phyloP scores from a whole-genome alignment of 2,329 filamentous ascomycete genomes.

The Ascosphaera pollenicola region DNA sequence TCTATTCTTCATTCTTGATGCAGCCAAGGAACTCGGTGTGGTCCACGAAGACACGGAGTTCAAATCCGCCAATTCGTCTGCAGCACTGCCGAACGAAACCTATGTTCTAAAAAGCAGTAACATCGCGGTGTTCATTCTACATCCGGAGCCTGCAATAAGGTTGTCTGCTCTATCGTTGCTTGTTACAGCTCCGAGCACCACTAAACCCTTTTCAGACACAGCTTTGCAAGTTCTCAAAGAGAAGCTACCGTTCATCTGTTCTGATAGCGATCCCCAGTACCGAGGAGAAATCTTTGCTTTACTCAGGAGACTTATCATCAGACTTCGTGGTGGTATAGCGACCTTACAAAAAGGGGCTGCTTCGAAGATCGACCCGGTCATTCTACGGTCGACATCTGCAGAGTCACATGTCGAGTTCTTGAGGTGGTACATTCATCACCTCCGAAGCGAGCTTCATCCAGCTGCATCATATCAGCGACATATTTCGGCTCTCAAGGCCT shows the following conservation, averaged over 20 bases:
- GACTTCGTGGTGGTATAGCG: conserved; percentile 39
- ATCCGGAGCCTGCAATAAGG: conserved; percentile 41
- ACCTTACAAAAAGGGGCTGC: background rate
- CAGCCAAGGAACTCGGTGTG: conserved; percentile 46
- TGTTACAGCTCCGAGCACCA: conserved; percentile 51
- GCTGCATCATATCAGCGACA: conserved; percentile 81
- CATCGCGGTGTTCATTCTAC: conserved; percentile 17
- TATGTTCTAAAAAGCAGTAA: conserved; percentile 15
- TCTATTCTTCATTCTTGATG: conserved; percentile 44
- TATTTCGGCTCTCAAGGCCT: conserved; percentile 52
- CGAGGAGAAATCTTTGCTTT: conserved; percentile 59
- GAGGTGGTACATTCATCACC: conserved; percentile 50
- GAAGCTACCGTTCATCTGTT: conserved; percentile 50
- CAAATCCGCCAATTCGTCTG: conserved; percentile 3
- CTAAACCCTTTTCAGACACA: conserved; percentile 43
- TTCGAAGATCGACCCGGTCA: background rate
- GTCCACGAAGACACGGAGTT: conserved; percentile 42
- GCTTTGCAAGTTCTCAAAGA: conserved; percentile 40
- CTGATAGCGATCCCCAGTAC: conserved; percentile 70
- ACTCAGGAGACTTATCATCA: conserved; percentile 53
- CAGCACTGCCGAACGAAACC: conserved; percentile 4
- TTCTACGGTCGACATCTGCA: background rate
- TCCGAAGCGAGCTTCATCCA: conserved; percentile 51
- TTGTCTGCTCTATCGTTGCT: conserved; percentile 65
- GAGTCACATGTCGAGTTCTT: conserved; percentile 29